Conservation (phyloP, 768 basidiomycete genomes). For the Mycena filopes region DNA sequence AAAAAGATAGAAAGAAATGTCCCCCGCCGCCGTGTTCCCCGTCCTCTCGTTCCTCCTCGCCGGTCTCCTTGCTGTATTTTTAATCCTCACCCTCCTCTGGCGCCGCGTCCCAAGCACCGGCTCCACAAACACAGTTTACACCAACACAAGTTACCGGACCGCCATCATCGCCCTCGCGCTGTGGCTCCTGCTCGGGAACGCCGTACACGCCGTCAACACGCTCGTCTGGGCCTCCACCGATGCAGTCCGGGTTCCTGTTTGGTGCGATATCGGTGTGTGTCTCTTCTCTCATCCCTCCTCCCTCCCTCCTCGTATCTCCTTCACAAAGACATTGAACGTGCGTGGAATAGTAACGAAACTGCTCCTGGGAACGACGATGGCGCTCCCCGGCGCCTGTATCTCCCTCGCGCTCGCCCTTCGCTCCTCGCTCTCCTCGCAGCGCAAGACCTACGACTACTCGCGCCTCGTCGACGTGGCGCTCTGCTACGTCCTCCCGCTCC, state of each 20-base stretch:
- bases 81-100: slow-evolving; percentile 15
- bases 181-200: slow-evolving; percentile 24
- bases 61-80: slow-evolving; percentile 26
- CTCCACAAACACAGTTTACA: too few species aligned
- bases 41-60: slow-evolving; percentile 26
- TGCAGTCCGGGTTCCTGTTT: slow-evolving; percentile 3
- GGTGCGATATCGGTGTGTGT: slow-evolving; percentile 28
- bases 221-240: slow-evolving; percentile 23
- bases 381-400: slow-evolving; percentile 27
- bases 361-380: slow-evolving; percentile 3
- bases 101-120: too few species aligned
- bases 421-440: slow-evolving; percentile 22
- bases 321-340: neutral
- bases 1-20: too few species aligned
- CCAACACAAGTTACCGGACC: too few species aligned
- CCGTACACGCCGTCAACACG: slow-evolving; percentile 23
- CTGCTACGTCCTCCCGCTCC: slow-evolving; percentile 24
- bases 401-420: slow-evolving; percentile 19
- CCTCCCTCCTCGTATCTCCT: too few species aligned
- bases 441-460: slow-evolving; percentile 30
- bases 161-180: neutral
- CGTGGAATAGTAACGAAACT: slow-evolving; percentile 16
- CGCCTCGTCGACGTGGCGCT: slow-evolving; percentile 21
- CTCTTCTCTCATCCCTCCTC: too few species aligned
- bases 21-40: slow-evolving; percentile 1